These are phyloP conservation scores for Penicillium digitatum DNA, from an alignment of 2,329 filamentous ascomycete genomes.

Conservation along the genomic window DNA sequence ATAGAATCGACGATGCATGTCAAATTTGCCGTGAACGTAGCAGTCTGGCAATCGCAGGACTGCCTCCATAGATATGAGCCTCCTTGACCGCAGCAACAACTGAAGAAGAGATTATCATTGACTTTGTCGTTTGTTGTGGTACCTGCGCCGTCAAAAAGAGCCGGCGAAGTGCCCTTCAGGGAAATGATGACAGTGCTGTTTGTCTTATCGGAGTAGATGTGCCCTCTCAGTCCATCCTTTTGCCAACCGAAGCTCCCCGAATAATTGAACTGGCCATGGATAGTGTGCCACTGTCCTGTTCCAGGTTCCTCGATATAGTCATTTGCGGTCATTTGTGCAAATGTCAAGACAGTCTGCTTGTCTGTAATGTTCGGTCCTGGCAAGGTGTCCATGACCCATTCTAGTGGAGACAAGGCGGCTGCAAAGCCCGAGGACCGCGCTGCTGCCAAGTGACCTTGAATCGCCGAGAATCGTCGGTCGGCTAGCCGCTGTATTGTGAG, in stretches of 20 bases:
- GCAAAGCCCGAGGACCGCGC: slow-evolving; percentile 66
- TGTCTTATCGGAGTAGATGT: slow-evolving; percentile 81
- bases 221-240: slow-evolving; percentile 79
- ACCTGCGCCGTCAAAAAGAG: slow-evolving; percentile 92
- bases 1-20: slow-evolving; percentile 78
- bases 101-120: slow-evolving; percentile 97
- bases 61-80: slow-evolving; percentile 85
- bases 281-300: slow-evolving; percentile 76
- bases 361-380: slow-evolving; percentile 77
- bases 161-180: slow-evolving; percentile 83
- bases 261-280: slow-evolving; percentile 75
- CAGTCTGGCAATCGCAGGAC: slow-evolving; percentile 87
- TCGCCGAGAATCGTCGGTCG: slow-evolving; percentile 69
- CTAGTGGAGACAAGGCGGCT: slow-evolving; percentile 64
- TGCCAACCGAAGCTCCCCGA: slow-evolving; percentile 92
- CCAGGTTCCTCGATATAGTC: slow-evolving; percentile 75
- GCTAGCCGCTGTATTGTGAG: slow-evolving; percentile 74
- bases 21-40: slow-evolving; percentile 84
- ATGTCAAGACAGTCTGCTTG: slow-evolving; percentile 74
- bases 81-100: slow-evolving; percentile 93
- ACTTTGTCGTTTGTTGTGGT: slow-evolving; percentile 97
- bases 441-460: slow-evolving; percentile 73
- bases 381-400: slow-evolving; percentile 79
- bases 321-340: slow-evolving; percentile 84
- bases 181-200: slow-evolving; percentile 89